Evolutionary conservation across 805 yeast species (phyloP), one percentile per base, ranked within the genome.

Genomic region (Pichia paraexigua): DNA sequence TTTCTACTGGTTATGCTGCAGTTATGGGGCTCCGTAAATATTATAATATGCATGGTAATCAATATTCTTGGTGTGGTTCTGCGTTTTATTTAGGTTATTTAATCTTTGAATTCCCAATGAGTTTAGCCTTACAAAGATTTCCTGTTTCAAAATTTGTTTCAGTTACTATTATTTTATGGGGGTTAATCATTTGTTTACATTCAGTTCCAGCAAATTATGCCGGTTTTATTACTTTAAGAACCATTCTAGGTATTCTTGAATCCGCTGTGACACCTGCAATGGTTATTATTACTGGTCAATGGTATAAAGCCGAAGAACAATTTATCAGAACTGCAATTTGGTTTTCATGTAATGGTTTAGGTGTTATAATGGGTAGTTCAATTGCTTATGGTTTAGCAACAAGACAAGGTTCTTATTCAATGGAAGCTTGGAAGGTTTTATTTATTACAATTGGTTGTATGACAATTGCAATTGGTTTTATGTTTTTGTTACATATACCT

Each of bases 401-500:
- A 46, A 63, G 20, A 76, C 69, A 37, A 13, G 51, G 27, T n/a
- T 22, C 50, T 45, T 43, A 51, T 50, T 22, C 50, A 13, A 41
- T 55, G 45, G 52, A 47, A 65, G 24, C 53, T 50, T 45, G 81
- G 83, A 83, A 74, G 56, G 59, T 80, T 41, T 58, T 61, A 41
- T 71, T 82, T 53, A 74, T 72, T 61, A 70, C 80, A 77, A 68
- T 77, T 49, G 86, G 85, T 47, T 73, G 77, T 7, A 58, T 76
- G 41, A 76, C 85, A 0, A 63, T 78, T 40, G 21, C 71, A 15
- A 44, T 69, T 12, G 60, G 72, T 7, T 42, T 68, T 2, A 35
- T 65, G 7, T 59, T 72, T 10, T 56, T 60, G 48, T 64, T 70
- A 51, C 45, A 70, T 22, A 79, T 76, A 55, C 85, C 85, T 35